phyloP scores from a whole-genome alignment of 148 eudicot genomes.

The Silene latifolia region DNA sequence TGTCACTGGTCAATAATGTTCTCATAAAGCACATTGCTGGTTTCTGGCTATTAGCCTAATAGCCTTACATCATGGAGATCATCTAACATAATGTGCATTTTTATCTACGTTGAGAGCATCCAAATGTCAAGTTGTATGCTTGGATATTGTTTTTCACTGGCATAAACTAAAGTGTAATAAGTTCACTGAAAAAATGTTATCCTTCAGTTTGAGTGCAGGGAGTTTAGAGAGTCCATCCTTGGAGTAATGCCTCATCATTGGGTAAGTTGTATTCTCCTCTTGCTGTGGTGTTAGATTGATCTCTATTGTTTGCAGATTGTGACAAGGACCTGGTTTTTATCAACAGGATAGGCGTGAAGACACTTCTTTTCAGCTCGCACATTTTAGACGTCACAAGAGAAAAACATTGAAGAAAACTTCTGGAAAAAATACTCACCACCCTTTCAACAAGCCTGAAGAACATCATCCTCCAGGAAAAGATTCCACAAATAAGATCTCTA shows the following conservation, averaged over 20 bases:
- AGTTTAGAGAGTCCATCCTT: slow-evolving; percentile 90
- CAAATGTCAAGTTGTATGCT: background rate
- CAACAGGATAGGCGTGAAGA: slow-evolving; percentile 94
- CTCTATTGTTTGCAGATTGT: slow-evolving; percentile 10
- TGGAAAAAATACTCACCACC: slow-evolving; percentile 67
- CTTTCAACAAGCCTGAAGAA: slow-evolving; percentile 93
- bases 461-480: slow-evolving; percentile 94
- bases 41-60: background rate
- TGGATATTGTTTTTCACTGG: background rate
- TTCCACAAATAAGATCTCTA: slow-evolving; percentile 71
- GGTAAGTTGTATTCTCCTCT: slow-evolving; percentile 44
- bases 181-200: slow-evolving; percentile 26
- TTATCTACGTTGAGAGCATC: background rate
- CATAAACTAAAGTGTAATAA: background rate
- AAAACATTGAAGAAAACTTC: slow-evolving; percentile 63
- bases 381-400: slow-evolving; percentile 90
- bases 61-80: background rate
- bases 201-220: slow-evolving; percentile 88
- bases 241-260: slow-evolving; percentile 97
- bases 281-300: background rate
- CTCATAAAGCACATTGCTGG: background rate
- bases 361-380: slow-evolving; percentile 72
- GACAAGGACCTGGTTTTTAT: slow-evolving; percentile 18
- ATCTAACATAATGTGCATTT: background rate
- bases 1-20: background rate